These are phyloP conservation scores for Flaveria brownii DNA, from an alignment of 129 eudicot species.

Conservation along the genomic window DNA sequence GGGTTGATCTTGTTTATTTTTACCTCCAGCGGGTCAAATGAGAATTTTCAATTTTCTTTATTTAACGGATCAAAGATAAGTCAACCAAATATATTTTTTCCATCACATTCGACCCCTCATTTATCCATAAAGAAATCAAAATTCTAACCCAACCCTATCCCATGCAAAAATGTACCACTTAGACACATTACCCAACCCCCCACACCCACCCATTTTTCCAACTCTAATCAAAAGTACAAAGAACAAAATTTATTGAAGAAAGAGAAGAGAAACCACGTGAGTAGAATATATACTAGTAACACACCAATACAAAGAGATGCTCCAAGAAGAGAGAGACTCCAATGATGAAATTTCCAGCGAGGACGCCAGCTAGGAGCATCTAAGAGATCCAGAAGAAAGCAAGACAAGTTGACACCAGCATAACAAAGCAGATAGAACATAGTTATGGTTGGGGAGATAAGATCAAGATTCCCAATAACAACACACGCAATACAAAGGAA, in stretches of 20 bases:
- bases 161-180: not conserved
- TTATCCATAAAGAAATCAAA: not conserved
- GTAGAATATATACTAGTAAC: slow-evolving; percentile 13
- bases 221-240: slow-evolving; percentile 16
- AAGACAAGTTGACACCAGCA: slow-evolving; percentile 94
- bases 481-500: slow-evolving; percentile 94
- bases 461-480: slow-evolving; percentile 91
- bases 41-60: not conserved
- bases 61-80: not conserved
- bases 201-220: not conserved
- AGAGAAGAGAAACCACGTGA: slow-evolving; percentile 15
- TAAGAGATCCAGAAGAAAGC: slow-evolving; percentile 92
- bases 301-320: slow-evolving; percentile 88
- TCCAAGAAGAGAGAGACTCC: slow-evolving; percentile 99
- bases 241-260: not conserved
- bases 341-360: slow-evolving; percentile 98
- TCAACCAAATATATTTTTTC: not conserved
- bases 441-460: slow-evolving; percentile 90
- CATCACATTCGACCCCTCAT: not conserved
- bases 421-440: slow-evolving; percentile 97
- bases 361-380: slow-evolving; percentile 99
- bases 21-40: not conserved
- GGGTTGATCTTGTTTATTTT: not conserved
- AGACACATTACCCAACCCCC: not conserved
- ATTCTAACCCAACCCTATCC: slow-evolving; percentile 3